A percentile compares a stretch with the other conserved stretches of the same genome.
These are phyloP conservation scores for Neofusicoccum sp. DNA, from an alignment of 2,329 filamentous ascomycete genomes.

Conservation along the genomic window DNA sequence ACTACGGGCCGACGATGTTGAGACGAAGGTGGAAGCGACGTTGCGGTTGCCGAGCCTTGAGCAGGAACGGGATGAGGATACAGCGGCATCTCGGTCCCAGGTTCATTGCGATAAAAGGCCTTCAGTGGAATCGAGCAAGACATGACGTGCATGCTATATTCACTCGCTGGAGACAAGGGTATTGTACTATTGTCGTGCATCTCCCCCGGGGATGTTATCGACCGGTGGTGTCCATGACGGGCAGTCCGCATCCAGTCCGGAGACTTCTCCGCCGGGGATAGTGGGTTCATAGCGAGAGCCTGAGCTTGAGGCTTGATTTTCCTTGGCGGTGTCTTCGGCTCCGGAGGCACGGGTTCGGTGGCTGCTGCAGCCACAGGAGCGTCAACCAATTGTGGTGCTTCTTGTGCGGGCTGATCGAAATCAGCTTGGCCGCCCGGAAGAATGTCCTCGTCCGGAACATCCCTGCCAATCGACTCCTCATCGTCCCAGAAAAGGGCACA, in stretches of 20 bases:
- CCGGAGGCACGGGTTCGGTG: background rate
- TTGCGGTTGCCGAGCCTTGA: background rate
- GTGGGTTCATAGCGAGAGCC: background rate
- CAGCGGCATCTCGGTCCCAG: conserved; percentile 38
- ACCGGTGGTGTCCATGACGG: conserved; percentile 39
- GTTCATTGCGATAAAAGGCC: conserved; percentile 32
- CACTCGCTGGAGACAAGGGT: conserved; percentile 46
- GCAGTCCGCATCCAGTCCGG: conserved; percentile 23
- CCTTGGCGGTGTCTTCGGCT: conserved; percentile 7
- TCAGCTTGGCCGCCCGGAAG: conserved; percentile 70
- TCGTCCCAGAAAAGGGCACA: conserved; percentile 88
- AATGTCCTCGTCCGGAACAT: conserved; percentile 65
- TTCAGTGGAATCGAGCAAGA: conserved; percentile 59
- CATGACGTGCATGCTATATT: conserved; percentile 55
- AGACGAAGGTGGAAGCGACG: conserved; percentile 19
- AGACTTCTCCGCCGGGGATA: background rate
- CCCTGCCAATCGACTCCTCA: conserved; percentile 59
- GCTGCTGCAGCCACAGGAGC: background rate
- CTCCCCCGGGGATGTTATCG: conserved; percentile 32
- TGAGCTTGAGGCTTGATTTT: background rate
- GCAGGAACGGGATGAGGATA: conserved; percentile 38
- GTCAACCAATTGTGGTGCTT: background rate
- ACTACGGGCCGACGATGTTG: conserved; percentile 33
- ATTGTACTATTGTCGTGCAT: conserved; percentile 31
- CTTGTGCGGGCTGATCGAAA: background rate